Percentiles rank a stretch among this genome's conserved stretches.
phyloP scores from a whole-genome alignment of 345 rosid genomes.

The Combretum micranthum region DNA sequence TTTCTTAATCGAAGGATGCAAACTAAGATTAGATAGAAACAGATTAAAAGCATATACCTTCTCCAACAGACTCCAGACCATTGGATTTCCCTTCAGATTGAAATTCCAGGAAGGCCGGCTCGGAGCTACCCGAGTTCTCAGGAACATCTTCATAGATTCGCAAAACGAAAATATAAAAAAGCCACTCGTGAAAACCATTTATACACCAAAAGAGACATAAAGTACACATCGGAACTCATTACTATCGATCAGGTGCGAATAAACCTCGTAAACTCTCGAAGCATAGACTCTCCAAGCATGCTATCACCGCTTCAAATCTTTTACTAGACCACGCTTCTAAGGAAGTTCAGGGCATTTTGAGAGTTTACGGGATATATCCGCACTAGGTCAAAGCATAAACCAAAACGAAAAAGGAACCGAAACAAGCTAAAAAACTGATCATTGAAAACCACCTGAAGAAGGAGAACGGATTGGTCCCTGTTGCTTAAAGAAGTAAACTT shows the following conservation, averaged over 20 bases:
- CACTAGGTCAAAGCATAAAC: background rate
- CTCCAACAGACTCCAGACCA: conserved; percentile 21
- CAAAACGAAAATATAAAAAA: background rate
- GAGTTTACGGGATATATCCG: no score
- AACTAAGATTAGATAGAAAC: no score
- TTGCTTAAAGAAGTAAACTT: conserved; percentile 63
- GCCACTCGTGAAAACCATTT: no score
- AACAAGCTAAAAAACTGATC: background rate
- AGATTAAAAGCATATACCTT: conserved; percentile 28
- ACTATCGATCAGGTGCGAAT: no score
- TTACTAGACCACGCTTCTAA: no score
- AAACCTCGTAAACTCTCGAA: no score
- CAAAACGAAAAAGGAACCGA: conserved; percentile 5
- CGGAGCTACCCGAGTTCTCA: conserved; percentile 35
- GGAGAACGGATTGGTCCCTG: conserved; percentile 60
- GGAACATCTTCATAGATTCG: conserved; percentile 32
- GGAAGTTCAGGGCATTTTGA: no score
- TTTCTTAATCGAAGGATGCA: no score
- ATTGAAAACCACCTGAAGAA: conserved; percentile 31
- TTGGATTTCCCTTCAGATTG: conserved; percentile 27
- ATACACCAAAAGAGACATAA: no score
- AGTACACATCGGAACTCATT: no score
- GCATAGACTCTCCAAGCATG: no score
- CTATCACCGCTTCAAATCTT: no score
- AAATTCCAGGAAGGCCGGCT: conserved; percentile 57